Evolutionary conservation across 257 asterid species (phyloP), one percentile per base, ranked within the genome.

Genomic region (Linderniella brevidens): DNA sequence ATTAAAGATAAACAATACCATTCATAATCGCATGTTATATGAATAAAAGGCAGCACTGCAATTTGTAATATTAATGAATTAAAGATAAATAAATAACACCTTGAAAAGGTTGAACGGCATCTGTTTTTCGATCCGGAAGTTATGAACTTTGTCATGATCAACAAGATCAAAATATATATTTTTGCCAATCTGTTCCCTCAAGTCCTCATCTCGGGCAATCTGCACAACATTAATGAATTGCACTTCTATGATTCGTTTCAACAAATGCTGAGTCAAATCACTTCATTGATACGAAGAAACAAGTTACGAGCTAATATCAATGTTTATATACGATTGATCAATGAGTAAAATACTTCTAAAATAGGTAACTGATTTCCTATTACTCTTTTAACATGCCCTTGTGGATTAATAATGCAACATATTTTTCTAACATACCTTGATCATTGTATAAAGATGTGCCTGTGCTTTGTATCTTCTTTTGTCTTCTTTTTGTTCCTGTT

Each of bases 201-300:
- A 58, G 59, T 90, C 94, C 65, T 75, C 99, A 64, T 90, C 99
- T 19, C 93, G 93, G 42, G 96, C 96, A 75, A 90, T 96, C 98
- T 88, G 66, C 61, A 60, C 19, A 62, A 62, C 37, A 45, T 46
- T 41, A 48, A 48, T 32, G 58, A 54, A 55, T 19, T 18, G 49
- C n/a, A n/a, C 59, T 57, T 64, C 49, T 55, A 58, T 57, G 48
- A 48, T 35, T 58, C 50, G 37, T 37, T 53, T 37, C 48, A 35
- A 41, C 50, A 54, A 48, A 59, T 29, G 52, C 36, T 38, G 49
- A 55, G n/a, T 39, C 6, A 56, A 54, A 17, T 15, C 3, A 25
- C 32, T 25, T 25, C 32, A 25, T 6, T 3, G 32, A 25, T 25
- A 25, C 32, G 6, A 25, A 25, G 32, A 25, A 25, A 25, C 32